A percentile compares a stretch with the other conserved stretches of the same genome.
phyloP scores from a whole-genome alignment of 495 filamentous ascomycete genomes.

The Platismatia glauca region DNA sequence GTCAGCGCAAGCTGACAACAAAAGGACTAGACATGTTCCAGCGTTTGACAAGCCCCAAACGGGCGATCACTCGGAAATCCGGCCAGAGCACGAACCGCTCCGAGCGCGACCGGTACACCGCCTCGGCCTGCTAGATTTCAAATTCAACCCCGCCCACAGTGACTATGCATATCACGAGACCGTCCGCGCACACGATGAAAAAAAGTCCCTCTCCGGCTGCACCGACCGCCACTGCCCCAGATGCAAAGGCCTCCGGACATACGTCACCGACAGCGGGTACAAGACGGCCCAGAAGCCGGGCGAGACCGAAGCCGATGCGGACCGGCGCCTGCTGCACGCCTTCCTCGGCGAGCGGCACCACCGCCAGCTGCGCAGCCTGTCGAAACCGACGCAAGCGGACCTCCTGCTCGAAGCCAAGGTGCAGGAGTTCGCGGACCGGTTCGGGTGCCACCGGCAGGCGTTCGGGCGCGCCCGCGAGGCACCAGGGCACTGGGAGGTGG shows the following conservation, averaged over 20 bases:
- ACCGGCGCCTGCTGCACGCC: constrained; percentile 54
- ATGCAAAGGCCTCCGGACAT: constrained; percentile 58
- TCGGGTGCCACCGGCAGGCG: constrained; percentile 67
- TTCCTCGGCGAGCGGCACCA: constrained; percentile 54
- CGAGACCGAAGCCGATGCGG: constrained; percentile 24
- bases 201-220: constrained; percentile 74
- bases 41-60: neutral
- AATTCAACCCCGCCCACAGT: constrained; percentile 67
- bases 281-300: constrained; percentile 13
- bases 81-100: constrained; percentile 36
- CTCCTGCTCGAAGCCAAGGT: constrained; percentile 60
- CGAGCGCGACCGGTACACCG: constrained; percentile 44
- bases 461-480: constrained; percentile 63
- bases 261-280: constrained; percentile 43
- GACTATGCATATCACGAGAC: constrained; percentile 67
- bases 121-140: constrained; percentile 63
- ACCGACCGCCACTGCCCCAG: constrained; percentile 62
- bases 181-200: constrained; percentile 61
- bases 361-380: constrained; percentile 35
- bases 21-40: neutral
- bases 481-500: constrained; percentile 81
- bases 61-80: constrained; percentile 12
- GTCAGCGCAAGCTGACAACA: constrained; percentile 2
- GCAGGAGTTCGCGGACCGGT: constrained; percentile 55
- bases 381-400: constrained; percentile 41